Base-by-base conservation (phyloP, 345 rosid species). In the Lepidium didymum region DNA sequence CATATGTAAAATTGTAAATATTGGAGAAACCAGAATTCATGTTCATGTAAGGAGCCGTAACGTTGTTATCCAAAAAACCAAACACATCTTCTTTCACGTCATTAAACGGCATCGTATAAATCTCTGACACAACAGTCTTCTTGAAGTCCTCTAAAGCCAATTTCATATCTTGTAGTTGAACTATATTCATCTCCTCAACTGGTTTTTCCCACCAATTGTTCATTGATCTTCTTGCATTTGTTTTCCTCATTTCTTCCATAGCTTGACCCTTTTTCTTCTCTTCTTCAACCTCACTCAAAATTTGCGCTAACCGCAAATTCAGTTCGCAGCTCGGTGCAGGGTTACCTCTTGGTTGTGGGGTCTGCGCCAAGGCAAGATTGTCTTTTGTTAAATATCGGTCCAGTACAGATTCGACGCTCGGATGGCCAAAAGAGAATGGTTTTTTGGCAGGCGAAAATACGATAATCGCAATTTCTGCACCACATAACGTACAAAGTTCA, bases 401-500 rank as follows among this genome's bases (percentile, higher is more conserved):
- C 40, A 70, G 4, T 31, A 70, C 62, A 1, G 62, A 62, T 42
- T 62, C 62, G 0, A 70, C 62, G 4, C 55, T 70, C 1, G 62
- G 75, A 52, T 70, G 75, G 10, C 68, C 75, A 2, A 70, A 70
- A 31, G 75, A 61, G 25, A 70, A 70, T 19, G 75, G 75, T 18
- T 70, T 70, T 8, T 70, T 70, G 0, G 75, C 68, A 0, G 61
- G 75, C n/a, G 75, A 70, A 23, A 61, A 70, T 14, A 61, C 75
- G 5, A 70, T 70, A 6, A 70, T 70, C 18, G 4, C 75, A 4
- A 70, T 37, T 23, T 70, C 56, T 41, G 62, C 75, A 11, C 62
- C 38, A 3, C 68, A 70, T 8, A 70, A 25, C 0, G 75, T 70
- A 21, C 68, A 70, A 3, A 70, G 62, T 12, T 70, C 68, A 12